phyloP scores from a whole-genome alignment of 2,329 filamentous ascomycete species.

The Pseudogymnoascus destructans region DNA sequence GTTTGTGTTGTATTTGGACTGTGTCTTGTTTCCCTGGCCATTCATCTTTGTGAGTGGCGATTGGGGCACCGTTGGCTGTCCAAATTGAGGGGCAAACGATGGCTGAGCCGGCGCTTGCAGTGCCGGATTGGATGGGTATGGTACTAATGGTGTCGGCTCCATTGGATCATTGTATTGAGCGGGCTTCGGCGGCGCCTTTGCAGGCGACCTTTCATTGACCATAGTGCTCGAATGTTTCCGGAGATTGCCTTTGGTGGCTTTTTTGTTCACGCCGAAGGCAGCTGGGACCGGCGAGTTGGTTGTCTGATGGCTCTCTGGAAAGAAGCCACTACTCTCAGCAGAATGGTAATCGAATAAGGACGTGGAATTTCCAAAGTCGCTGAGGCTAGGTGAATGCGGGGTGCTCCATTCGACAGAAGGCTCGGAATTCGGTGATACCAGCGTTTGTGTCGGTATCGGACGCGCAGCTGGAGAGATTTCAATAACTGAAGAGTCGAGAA shows the following conservation, averaged over 20 bases:
- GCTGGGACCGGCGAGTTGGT: constrained; percentile 12
- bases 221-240: constrained; percentile 16
- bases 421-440: neutral
- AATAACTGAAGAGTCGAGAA: neutral
- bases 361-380: constrained; percentile 25
- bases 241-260: constrained; percentile 10
- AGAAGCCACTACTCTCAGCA: neutral
- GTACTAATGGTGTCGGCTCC: constrained; percentile 14
- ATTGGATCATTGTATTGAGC: constrained; percentile 14
- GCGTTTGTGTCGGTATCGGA: neutral
- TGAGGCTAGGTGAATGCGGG: constrained; percentile 14
- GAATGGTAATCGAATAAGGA: constrained; percentile 18
- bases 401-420: constrained; percentile 11
- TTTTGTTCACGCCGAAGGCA: constrained; percentile 12
- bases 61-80: constrained; percentile 23
- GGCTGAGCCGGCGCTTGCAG: constrained; percentile 9
- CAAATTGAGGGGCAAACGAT: constrained; percentile 22
- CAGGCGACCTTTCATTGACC: constrained; percentile 26
- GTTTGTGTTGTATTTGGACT: constrained; percentile 18
- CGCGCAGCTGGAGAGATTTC: neutral
- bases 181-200: constrained; percentile 20
- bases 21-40: constrained; percentile 12
- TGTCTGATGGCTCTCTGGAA: constrained; percentile 12
- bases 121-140: constrained; percentile 11
- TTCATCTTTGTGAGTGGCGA: constrained; percentile 18